A percentile compares a stretch with the other conserved stretches of the same genome.
Conservation (phyloP, 805 yeast species). For the Starmerella etchellsii region DNA sequence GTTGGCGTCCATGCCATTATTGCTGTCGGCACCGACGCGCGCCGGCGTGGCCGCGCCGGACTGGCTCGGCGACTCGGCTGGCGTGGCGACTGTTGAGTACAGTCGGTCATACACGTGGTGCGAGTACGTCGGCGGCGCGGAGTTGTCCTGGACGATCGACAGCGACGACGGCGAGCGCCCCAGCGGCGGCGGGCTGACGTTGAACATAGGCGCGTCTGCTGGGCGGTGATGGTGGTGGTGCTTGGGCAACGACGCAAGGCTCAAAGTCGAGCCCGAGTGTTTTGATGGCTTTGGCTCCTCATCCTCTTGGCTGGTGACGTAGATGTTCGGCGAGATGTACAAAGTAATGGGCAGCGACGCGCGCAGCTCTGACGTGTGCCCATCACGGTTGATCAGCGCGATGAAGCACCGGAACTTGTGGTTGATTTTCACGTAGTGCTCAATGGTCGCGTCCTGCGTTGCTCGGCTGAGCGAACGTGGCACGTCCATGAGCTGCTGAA, state of each 20-base stretch:
- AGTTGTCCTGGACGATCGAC: constrained; percentile 13
- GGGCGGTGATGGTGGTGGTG: constrained; percentile 24
- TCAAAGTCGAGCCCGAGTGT: neutral
- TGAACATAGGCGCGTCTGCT: constrained; percentile 14
- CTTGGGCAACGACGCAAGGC: constrained; percentile 7
- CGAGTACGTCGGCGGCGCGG: constrained; percentile 79
- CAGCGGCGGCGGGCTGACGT: constrained; percentile 10
- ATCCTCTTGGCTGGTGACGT: constrained; percentile 31
- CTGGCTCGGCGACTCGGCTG: constrained; percentile 30
- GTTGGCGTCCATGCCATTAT: constrained; percentile 21
- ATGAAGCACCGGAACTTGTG: constrained; percentile 78
- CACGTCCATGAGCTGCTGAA: constrained; percentile 43
- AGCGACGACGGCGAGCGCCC: constrained; percentile 6
- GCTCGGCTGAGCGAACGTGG: constrained; percentile 65
- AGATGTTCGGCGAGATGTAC: constrained; percentile 71
- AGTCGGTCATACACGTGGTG: constrained; percentile 69
- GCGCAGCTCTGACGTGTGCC: constrained; percentile 80
- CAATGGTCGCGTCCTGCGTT: constrained; percentile 77
- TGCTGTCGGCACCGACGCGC: constrained; percentile 6
- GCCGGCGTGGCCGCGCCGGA: constrained; percentile 28
- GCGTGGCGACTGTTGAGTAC: constrained; percentile 47
- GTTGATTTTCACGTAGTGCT: constrained; percentile 60
- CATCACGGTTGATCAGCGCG: constrained; percentile 73
- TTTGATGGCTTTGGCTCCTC: neutral
- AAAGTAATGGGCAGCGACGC: constrained; percentile 76